Evolutionary conservation across 768 basidiomycete genomes (phyloP).

Genomic region (button mushroom (Agaricus bisporus)): DNA sequence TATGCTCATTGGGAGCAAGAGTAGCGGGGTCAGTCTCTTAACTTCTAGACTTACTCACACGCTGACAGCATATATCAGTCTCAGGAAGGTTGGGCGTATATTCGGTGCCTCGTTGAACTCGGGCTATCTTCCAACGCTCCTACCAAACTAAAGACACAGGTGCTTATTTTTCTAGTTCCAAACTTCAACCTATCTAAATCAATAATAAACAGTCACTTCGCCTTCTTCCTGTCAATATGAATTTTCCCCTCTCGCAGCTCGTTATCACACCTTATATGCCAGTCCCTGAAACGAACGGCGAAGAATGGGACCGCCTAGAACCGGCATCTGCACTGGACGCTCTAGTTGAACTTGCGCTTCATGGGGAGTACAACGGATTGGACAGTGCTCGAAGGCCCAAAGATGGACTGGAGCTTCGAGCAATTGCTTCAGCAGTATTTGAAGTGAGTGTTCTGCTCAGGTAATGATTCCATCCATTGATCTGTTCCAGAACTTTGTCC

Average conservation of each 20-base stretch:
- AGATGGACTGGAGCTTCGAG: constrained; percentile 69
- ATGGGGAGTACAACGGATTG: constrained; percentile 82
- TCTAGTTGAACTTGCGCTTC: constrained; percentile 73
- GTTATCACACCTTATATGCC: constrained; percentile 69
- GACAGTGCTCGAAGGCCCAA: constrained; percentile 52
- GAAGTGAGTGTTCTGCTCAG: constrained; percentile 45
- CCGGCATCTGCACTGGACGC: constrained; percentile 76
- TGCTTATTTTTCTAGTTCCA: constrained; percentile 19
- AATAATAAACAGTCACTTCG: constrained; percentile 32
- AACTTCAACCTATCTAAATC: constrained; percentile 7
- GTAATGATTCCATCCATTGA: background rate
- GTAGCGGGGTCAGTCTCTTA: constrained; percentile 43
- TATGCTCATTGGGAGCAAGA: constrained; percentile 75
- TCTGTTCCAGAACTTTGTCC: constrained; percentile 59
- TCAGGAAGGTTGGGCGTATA: constrained; percentile 51
- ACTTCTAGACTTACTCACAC: background rate
- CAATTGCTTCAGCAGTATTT: constrained; percentile 74
- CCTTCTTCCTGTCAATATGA: constrained; percentile 37
- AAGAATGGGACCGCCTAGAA: constrained; percentile 90
- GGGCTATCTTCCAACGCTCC: constrained; percentile 94
- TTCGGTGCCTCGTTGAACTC: constrained; percentile 80
- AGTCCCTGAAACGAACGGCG: constrained; percentile 77
- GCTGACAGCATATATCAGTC: constrained; percentile 28
- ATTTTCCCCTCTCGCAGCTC: constrained; percentile 61
- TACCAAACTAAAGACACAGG: constrained; percentile 80